Evolutionary conservation across 1,284 basidiomycete species (phyloP).

Genomic region (Afroboletus lepidellus): DNA sequence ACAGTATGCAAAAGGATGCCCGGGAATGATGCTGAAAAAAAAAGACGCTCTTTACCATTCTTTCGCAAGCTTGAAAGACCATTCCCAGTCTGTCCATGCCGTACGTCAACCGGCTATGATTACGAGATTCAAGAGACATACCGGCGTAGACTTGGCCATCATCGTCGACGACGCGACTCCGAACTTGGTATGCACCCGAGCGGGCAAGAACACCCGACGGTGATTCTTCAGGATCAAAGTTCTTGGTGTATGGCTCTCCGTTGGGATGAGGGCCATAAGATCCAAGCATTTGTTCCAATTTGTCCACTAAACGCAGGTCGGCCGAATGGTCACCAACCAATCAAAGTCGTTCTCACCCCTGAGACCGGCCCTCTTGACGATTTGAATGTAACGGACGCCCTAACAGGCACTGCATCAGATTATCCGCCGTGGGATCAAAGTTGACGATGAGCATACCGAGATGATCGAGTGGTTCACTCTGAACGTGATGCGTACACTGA

Average conservation of each 20-base stretch:
- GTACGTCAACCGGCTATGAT: slow-evolving; percentile 2
- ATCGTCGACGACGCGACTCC: slow-evolving; percentile 80
- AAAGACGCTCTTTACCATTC: slow-evolving; percentile 57
- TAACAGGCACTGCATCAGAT: slow-evolving; percentile 28
- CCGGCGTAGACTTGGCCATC: slow-evolving; percentile 76
- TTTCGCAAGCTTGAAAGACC: slow-evolving; percentile 79
- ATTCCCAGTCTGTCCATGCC: slow-evolving; percentile 66
- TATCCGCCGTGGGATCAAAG: background rate
- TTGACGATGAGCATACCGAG: slow-evolving; percentile 50
- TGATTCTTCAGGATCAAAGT: slow-evolving; percentile 77
- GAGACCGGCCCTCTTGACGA: slow-evolving; percentile 76
- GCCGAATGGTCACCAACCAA: background rate
- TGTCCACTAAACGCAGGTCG: slow-evolving; percentile 61
- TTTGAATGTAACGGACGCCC: slow-evolving; percentile 83
- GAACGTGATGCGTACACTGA: slow-evolving; percentile 75
- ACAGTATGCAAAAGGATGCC: slow-evolving; percentile 30
- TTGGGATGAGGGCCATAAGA: slow-evolving; percentile 74
- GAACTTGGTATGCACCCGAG: slow-evolving; percentile 71
- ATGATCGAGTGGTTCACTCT: slow-evolving; percentile 83
- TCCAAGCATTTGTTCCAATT: slow-evolving; percentile 87
- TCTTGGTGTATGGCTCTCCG: slow-evolving; percentile 60
- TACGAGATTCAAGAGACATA: slow-evolving; percentile 36
- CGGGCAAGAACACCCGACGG: slow-evolving; percentile 84
- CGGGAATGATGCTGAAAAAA: slow-evolving; percentile 19
- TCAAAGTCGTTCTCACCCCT: slow-evolving; percentile 46